Base-by-base conservation (phyloP, 495 filamentous ascomycete species). In the Penicillium samsonianum region DNA sequence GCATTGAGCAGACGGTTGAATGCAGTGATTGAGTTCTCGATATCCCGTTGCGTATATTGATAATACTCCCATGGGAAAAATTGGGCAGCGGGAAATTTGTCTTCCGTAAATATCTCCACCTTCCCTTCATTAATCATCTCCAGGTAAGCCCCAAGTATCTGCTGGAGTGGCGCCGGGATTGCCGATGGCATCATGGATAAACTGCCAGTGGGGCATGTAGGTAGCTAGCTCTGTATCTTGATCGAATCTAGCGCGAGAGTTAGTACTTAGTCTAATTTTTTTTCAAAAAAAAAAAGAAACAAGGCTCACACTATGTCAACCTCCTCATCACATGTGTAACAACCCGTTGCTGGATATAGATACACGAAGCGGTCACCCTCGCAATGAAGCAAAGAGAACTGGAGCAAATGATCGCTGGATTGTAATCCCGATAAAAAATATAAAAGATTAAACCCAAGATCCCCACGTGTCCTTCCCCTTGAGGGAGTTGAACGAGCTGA, bases 1-100 rank as follows among this genome's bases (percentile, higher is more conserved):
- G 60, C 50, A 55, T 62, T 45, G 37, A 62, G 54, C 26, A 62
- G 55, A 14, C 50, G 50, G 16, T 38, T 62, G 37, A 55, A 57
- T 10, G 50, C 14, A 55, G 20, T 28, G 40, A 62, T 17, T 31
- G 60, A 45, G 40, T 25, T 58, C 22, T 62, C 38, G 38, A 58
- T n/a, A 51, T 62, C 60, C 19, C 28, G 5, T 17, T 23, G 45
- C 11, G 45, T 55, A 40, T 60, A 49, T 40, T 50, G 45, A n/a
- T 25, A 25, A 25, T 54, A 35, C 43, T 62, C 54, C 59, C 44
- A 57, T 16, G 54, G 50, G 20, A 62, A 58, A 35, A 9, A 14
- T 20, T 49, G 43, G 10, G 17, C 23, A 16, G 10, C n/a, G 40
- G 20, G 12, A 4, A 38, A 31, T 26, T 14, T 14, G 14, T 4